Percentiles rank a stretch among this genome's conserved stretches.
Evolutionary conservation across 2,329 filamentous ascomycete species (phyloP).

Genomic region (Talaromyces atroroseus): DNA sequence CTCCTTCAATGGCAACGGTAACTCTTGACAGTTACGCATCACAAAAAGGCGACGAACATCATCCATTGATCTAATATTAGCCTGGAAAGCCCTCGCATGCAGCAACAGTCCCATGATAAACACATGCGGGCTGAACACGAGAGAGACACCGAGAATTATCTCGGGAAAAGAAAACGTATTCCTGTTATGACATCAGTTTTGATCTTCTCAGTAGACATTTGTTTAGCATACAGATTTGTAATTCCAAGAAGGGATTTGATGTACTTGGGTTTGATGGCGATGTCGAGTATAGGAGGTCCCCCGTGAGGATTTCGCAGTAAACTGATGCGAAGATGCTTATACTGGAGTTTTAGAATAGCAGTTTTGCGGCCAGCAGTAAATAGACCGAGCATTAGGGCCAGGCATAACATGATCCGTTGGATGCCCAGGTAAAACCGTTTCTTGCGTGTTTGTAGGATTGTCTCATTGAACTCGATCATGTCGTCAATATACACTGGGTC

Average conservation of each 20-base stretch:
- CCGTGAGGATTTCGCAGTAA: constrained; percentile 18
- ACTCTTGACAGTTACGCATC: constrained; percentile 17
- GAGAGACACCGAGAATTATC: constrained; percentile 18
- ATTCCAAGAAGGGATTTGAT: constrained; percentile 21
- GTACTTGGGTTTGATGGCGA: constrained; percentile 19
- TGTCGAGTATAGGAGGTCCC: constrained; percentile 16
- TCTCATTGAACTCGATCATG: constrained; percentile 20
- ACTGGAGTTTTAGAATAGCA: constrained; percentile 18
- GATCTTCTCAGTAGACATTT: neutral
- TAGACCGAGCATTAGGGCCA: constrained; percentile 15
- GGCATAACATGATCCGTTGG: constrained; percentile 19
- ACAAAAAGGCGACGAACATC: constrained; percentile 19
- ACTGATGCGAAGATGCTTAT: constrained; percentile 18
- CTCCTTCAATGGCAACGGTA: constrained; percentile 18
- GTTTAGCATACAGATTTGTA: constrained; percentile 18
- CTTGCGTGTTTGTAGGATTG: constrained; percentile 16
- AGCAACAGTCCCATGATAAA: constrained; percentile 22
- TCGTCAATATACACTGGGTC: constrained; percentile 20
- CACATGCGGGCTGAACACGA: constrained; percentile 18
- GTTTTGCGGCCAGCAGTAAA: constrained; percentile 20
- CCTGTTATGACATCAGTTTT: constrained; percentile 8
- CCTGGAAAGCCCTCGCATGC: too few species aligned
- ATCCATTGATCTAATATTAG: constrained; percentile 21
- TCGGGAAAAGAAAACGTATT: constrained; percentile 18
- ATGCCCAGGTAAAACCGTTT: constrained; percentile 20